Percentiles rank a stretch among this genome's conserved stretches.
Evolutionary conservation across 257 asterid genomes (phyloP).

Genomic region (Eucommia ulmoides): DNA sequence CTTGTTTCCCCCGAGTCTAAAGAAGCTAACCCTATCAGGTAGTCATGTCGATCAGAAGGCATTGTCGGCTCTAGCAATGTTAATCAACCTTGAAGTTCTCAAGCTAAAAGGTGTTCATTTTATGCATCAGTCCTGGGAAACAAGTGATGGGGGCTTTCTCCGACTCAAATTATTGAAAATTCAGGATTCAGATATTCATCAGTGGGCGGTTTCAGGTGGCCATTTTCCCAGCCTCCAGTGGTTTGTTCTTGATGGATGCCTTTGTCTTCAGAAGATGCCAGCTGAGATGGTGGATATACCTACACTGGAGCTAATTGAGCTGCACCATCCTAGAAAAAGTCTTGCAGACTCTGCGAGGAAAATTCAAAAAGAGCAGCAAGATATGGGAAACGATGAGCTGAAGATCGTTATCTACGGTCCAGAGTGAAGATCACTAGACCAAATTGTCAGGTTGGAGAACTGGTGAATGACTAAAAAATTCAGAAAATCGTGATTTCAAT

Average conservation of each 20-base stretch:
- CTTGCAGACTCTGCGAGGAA: background rate
- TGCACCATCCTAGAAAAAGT: background rate
- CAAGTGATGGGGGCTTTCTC: constrained; percentile 1
- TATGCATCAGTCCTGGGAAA: background rate
- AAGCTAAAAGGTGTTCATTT: constrained; percentile 1
- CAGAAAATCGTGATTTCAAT: too few species aligned
- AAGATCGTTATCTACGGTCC: too few species aligned
- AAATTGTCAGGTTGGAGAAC: too few species aligned
- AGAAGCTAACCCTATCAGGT: constrained; percentile 8
- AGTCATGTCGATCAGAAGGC: background rate
- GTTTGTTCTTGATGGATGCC: background rate
- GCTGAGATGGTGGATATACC: background rate
- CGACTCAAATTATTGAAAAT: constrained; percentile 5
- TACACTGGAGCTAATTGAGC: background rate
- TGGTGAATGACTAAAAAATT: too few species aligned
- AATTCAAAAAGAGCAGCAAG: background rate
- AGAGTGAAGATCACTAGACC: too few species aligned
- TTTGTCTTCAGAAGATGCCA: constrained; percentile 3
- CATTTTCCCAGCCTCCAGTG: constrained; percentile 7
- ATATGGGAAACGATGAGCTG: constrained; percentile 4
- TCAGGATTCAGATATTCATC: background rate
- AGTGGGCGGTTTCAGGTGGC: constrained; percentile 2
- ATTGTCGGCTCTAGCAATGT: background rate
- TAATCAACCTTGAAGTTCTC: constrained; percentile 1
- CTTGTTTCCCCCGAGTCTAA: background rate